Conservation (phyloP, 2,329 filamentous ascomycete species). For the Ilyonectria destructans region DNA sequence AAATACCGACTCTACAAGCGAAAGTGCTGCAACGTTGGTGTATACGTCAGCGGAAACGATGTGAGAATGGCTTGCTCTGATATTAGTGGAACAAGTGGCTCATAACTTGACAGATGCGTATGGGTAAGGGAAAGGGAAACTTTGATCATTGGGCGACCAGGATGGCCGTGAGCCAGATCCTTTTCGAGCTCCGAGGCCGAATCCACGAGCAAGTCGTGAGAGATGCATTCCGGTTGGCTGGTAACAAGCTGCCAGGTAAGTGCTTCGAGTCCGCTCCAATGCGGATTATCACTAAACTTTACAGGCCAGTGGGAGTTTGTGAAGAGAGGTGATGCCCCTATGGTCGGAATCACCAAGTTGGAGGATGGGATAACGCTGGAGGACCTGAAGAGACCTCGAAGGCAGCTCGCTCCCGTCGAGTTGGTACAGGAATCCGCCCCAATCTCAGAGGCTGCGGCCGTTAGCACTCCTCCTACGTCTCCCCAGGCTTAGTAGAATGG, state of each 20-base stretch:
- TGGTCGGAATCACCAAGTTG: slow-evolving; percentile 94
- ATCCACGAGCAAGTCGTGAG: slow-evolving; percentile 94
- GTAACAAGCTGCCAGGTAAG: slow-evolving; percentile 93
- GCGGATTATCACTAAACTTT: slow-evolving; percentile 39
- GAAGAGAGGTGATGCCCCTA: slow-evolving; percentile 88
- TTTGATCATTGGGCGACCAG: slow-evolving; percentile 97
- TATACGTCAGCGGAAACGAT: slow-evolving; percentile 96
- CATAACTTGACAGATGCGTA: slow-evolving; percentile 77
- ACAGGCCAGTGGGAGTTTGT: slow-evolving; percentile 92
- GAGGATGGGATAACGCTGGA: slow-evolving; percentile 87
- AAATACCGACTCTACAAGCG: slow-evolving; percentile 94
- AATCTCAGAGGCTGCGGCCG: slow-evolving; percentile 53
- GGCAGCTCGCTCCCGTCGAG: slow-evolving; percentile 69
- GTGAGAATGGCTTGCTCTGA: slow-evolving; percentile 59
- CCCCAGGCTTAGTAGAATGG: slow-evolving; percentile 42
- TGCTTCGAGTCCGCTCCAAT: slow-evolving; percentile 34
- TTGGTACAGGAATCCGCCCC: slow-evolving; percentile 54
- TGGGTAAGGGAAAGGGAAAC: slow-evolving; percentile 98
- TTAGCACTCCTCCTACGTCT: slow-evolving; percentile 55
- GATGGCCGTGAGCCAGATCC: slow-evolving; percentile 90
- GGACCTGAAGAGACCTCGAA: slow-evolving; percentile 85
- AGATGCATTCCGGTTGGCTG: slow-evolving; percentile 94
- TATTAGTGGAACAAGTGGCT: slow-evolving; percentile 34
- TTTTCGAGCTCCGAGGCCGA: slow-evolving; percentile 93
- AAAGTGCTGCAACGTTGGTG: slow-evolving; percentile 92